These are phyloP conservation scores for Pyrenopolyporus hunteri DNA, from an alignment of 495 filamentous ascomycete species.

Conservation along the genomic window DNA sequence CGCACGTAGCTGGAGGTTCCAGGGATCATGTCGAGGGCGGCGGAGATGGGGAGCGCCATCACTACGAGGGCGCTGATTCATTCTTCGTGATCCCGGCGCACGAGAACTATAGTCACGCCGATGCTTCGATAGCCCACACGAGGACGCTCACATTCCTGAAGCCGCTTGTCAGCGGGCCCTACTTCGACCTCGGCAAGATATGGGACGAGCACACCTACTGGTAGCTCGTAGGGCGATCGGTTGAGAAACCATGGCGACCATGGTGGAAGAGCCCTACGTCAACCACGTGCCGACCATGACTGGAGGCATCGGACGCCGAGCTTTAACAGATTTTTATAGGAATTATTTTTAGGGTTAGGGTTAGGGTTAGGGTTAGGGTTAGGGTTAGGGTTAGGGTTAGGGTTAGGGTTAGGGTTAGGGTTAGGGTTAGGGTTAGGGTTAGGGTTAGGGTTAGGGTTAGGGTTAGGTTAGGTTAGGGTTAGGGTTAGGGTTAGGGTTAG, in stretches of 20 bases:
- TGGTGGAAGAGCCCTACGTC: conserved; percentile 65
- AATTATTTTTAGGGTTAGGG: too few species aligned
- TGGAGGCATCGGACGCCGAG: conserved; percentile 67
- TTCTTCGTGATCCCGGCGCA: conserved; percentile 53
- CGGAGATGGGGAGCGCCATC: conserved; percentile 16
- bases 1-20: conserved; percentile 21
- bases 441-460: too few species aligned
- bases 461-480: too few species aligned
- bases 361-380: too few species aligned
- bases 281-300: conserved; percentile 61
- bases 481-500: too few species aligned
- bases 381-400: too few species aligned
- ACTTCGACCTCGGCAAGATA: conserved; percentile 64
- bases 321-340: conserved; percentile 74
- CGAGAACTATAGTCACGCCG: conserved; percentile 45
- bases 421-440: too few species aligned
- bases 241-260: conserved; percentile 63
- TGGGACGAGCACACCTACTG: conserved; percentile 65
- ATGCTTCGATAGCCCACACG: conserved; percentile 57
- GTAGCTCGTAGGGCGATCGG: conserved; percentile 60
- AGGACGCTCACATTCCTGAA: conserved; percentile 59
- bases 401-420: too few species aligned
- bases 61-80: conserved; percentile 41
- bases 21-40: not conserved
- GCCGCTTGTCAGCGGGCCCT: conserved; percentile 55